Evolutionary conservation across 75 land plant species (phyloP).

Genomic region (Ceratopteris richardii): DNA sequence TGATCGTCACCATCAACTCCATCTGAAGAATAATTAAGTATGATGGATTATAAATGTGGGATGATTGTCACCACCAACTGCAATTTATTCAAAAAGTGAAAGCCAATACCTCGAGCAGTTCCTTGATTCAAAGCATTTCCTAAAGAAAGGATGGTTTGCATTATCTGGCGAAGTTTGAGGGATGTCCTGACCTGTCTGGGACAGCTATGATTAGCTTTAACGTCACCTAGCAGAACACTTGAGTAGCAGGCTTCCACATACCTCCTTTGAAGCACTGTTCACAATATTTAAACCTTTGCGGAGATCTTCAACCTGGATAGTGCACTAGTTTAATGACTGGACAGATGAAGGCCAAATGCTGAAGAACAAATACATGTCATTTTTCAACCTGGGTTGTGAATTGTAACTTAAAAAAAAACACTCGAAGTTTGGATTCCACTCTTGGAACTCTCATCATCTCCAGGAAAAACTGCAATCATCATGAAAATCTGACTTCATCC

Average conservation of each 20-base stretch:
- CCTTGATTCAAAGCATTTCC: constrained; percentile 99
- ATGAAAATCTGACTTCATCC: neutral
- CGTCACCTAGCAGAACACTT: no score
- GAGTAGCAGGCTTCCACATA: constrained; percentile 7
- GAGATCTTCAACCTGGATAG: constrained; percentile 74
- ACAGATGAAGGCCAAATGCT: neutral
- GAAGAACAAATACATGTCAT: neutral
- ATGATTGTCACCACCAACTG: no score
- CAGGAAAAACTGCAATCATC: constrained; percentile 66
- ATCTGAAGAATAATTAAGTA: no score
- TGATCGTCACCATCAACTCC: no score
- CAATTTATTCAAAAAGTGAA: no score
- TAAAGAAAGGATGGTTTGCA: constrained; percentile 94
- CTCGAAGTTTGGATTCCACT: constrained; percentile 84
- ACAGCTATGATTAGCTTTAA: no score
- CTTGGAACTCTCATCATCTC: constrained; percentile 96
- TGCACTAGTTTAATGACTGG: no score
- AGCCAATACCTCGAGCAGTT: constrained; percentile 75
- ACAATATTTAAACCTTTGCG: constrained; percentile 54
- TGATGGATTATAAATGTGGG: no score
- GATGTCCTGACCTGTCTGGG: constrained; percentile 70
- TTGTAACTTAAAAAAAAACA: constrained; percentile 90
- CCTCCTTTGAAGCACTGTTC: constrained; percentile 76
- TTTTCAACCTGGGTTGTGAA: constrained; percentile 65
- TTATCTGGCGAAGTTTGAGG: constrained; percentile 66